phyloP scores from a whole-genome alignment of 2,329 filamentous ascomycete genomes.

The Scorias spongiosa region DNA sequence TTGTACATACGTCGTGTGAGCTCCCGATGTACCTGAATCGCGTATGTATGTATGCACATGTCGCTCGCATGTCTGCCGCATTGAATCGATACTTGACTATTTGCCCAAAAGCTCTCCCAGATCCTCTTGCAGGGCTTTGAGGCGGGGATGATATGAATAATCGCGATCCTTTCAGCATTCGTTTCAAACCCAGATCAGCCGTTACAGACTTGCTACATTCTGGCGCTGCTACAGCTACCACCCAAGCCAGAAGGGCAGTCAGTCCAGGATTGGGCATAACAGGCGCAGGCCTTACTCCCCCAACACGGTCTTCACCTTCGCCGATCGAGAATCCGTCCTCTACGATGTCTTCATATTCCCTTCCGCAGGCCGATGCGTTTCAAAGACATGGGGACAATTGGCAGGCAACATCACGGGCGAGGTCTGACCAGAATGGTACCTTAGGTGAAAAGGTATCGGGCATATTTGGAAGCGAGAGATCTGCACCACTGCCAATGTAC shows the following conservation, averaged over 20 bases:
- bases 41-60: neutral
- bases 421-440: constrained; percentile 21
- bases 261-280: constrained; percentile 2
- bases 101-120: too few relatives aligned
- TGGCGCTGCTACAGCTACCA: constrained; percentile 4
- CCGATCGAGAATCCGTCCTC: neutral
- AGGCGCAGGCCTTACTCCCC: neutral
- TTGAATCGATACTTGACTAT: too few relatives aligned
- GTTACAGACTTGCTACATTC: constrained; percentile 10
- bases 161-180: constrained; percentile 31
- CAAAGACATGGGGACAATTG: constrained; percentile 20
- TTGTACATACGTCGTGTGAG: constrained; percentile 4
- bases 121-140: neutral
- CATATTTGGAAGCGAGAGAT: constrained; percentile 46
- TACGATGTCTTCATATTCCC: constrained; percentile 24
- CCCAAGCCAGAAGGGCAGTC: constrained; percentile 2
- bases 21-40: neutral
- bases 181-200: constrained; percentile 7
- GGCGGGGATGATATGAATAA: constrained; percentile 24
- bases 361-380: constrained; percentile 27
- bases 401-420: neutral
- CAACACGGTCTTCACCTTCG: neutral
- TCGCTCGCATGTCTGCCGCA: too few relatives aligned
- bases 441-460: constrained; percentile 48
- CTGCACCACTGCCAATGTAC: constrained; percentile 68